Conservation (phyloP, 2,329 filamentous ascomycete genomes). For the Raffaelea deltoideospora region DNA sequence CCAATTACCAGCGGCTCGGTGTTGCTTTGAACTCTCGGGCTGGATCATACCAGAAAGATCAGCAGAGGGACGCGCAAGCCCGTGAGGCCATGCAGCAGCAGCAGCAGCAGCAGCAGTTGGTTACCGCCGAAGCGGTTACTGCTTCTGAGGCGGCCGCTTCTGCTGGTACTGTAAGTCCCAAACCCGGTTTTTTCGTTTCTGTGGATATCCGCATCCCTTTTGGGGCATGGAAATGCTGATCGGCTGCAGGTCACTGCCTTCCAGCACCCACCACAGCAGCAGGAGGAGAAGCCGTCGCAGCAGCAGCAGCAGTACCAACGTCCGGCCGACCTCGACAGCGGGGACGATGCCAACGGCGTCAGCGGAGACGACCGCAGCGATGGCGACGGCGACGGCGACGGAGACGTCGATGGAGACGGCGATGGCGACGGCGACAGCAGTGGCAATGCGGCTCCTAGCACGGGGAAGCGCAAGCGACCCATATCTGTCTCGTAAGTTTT, state of each 20-base stretch:
- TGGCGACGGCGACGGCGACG: conserved; percentile 20
- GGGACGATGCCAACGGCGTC: conserved; percentile 23
- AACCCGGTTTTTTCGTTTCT: too few species aligned
- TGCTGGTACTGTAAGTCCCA: too few species aligned
- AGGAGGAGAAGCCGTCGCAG: neutral
- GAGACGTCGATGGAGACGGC: conserved; percentile 30
- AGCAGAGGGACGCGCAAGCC: too few species aligned
- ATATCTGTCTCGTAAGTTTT: conserved; percentile 42
- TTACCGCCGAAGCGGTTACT: too few species aligned
- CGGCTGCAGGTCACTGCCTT: neutral
- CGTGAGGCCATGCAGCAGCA: too few species aligned
- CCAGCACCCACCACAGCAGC: neutral
- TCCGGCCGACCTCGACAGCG: conserved; percentile 11
- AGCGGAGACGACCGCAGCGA: conserved; percentile 25
- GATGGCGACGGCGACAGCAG: conserved; percentile 23
- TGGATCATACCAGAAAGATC: too few species aligned
- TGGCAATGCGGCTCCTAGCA: conserved; percentile 14
- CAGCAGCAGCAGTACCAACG: conserved; percentile 3
- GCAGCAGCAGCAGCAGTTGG: too few species aligned
- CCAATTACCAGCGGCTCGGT: too few species aligned
- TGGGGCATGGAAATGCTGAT: too few species aligned
- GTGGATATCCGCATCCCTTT: too few species aligned
- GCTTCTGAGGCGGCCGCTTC: too few species aligned
- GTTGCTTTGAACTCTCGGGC: too few species aligned
- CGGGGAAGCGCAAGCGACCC: conserved; percentile 43